These are phyloP conservation scores for Kazachstania sp. DNA, from an alignment of 1,139 yeast species.

Conservation along the genomic window DNA sequence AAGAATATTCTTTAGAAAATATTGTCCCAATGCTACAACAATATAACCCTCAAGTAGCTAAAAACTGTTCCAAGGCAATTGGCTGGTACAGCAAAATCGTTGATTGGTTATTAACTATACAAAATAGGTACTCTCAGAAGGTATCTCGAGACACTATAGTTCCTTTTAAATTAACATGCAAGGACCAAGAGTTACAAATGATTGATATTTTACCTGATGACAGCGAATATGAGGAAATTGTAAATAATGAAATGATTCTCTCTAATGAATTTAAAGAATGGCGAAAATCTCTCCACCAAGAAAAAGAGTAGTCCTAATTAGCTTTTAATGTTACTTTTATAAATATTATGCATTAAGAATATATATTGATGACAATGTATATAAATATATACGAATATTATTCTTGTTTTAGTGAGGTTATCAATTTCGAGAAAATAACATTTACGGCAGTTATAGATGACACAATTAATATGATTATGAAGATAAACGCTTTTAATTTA, in stretches of 20 bases:
- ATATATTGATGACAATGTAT: not conserved
- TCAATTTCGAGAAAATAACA: constrained; percentile 22
- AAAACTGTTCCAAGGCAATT: constrained; percentile 62
- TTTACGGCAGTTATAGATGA: constrained; percentile 29
- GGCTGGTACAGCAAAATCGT: constrained; percentile 79
- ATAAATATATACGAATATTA: not conserved
- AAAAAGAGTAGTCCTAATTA: not conserved
- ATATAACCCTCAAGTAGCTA: constrained; percentile 41
- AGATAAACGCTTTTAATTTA: constrained; percentile 47
- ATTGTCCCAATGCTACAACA: constrained; percentile 50
- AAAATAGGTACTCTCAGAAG: constrained; percentile 38
- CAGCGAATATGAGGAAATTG: constrained; percentile 26
- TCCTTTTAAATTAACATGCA: constrained; percentile 39
- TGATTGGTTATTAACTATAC: constrained; percentile 57
- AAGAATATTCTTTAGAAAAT: constrained; percentile 67
- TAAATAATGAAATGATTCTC: constrained; percentile 36
- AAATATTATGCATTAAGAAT: not conserved
- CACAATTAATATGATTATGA: constrained; percentile 30
- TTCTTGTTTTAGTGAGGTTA: constrained; percentile 8
- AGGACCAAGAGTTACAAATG: constrained; percentile 35
- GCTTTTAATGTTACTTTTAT: too few species aligned
- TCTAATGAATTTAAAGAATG: constrained; percentile 52
- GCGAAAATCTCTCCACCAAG: constrained; percentile 35
- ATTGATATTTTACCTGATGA: constrained; percentile 30
- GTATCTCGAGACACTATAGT: constrained; percentile 26